Evolutionary conservation across 2,329 filamentous ascomycete species (phyloP), one percentile per base, ranked within the genome.

Genomic region (Thelonectria rubi): DNA sequence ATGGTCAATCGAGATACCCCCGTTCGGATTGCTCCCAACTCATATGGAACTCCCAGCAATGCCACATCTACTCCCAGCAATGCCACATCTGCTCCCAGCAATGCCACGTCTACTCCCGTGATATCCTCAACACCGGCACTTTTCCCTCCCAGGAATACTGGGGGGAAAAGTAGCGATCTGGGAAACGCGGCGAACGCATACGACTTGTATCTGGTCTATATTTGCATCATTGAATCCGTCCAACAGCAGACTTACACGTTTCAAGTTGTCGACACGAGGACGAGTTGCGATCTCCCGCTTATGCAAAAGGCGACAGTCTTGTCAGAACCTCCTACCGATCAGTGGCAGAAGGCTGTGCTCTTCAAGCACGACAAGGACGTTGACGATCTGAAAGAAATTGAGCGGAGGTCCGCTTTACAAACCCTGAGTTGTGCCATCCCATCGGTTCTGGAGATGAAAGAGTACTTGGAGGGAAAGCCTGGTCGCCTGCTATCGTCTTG

Each of bases 361-460:
- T 76, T 70, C 18, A 65, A 66, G 7, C 69, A 70, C 37, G 64
- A 53, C 15, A 57, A 65, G 30, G 69, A 75, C 21, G 43, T 75
- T 5, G 71, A 73, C 18, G 59, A 54, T 5, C 56, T 76, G 3
- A 18, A 63, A 8, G 10, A 4, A 0, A 1, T 1, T 6, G 45
- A 68, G 0, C 67, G 65, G 24, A 49, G 56, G n/a, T 7, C 50
- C 2, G 62, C 68, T 5, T 67, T 86, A 55, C 72, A 76, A 4
- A 72, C 88, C 9, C 65, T 85, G 18, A 76, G 92, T 0, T 79
- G 86, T 12, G 81, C 84, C 1, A 78, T 93, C 3, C 91, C 91
- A 0, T 76, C 83, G 1, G 83, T 94, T 3, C 70, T 78, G 12
- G 78, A 86, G 0, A 88, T 93, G 82, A 79, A 78, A 66, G 48